A percentile compares a stretch with the other conserved stretches of the same genome.
Conservation (phyloP, 1,284 basidiomycete genomes). For the Ceratobasidium sp. region DNA sequence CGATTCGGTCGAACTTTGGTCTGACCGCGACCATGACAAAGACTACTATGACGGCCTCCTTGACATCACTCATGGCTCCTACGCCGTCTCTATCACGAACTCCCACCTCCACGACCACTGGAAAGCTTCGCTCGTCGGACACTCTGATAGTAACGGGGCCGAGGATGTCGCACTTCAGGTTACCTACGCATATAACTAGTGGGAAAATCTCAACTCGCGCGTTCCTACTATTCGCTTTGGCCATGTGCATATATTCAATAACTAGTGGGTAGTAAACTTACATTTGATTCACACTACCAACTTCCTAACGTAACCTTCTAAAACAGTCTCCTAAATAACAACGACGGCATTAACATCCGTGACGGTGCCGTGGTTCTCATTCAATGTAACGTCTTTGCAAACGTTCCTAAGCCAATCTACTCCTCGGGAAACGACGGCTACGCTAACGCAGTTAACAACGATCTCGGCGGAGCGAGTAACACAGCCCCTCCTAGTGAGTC, state of each 20-base stretch:
- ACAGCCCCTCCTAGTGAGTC: neutral
- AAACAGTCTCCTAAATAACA: slow-evolving; percentile 9
- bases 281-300: neutral
- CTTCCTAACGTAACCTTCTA: neutral
- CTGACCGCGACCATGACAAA: slow-evolving; percentile 43
- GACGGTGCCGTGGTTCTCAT: slow-evolving; percentile 51
- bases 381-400: slow-evolving; percentile 63
- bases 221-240: slow-evolving; percentile 57
- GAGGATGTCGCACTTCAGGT: slow-evolving; percentile 43
- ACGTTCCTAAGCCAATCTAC: slow-evolving; percentile 10
- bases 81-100: slow-evolving; percentile 31
- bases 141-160: slow-evolving; percentile 41
- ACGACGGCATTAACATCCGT: slow-evolving; percentile 1
- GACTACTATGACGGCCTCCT: slow-evolving; percentile 47
- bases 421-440: neutral
- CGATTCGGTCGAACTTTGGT: slow-evolving; percentile 50
- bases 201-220: slow-evolving; percentile 51
- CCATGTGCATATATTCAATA: slow-evolving; percentile 27
- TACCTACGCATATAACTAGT: slow-evolving; percentile 46
- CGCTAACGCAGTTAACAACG: neutral
- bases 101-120: slow-evolving; percentile 45
- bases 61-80: slow-evolving; percentile 45
- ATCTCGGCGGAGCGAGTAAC: slow-evolving; percentile 5
- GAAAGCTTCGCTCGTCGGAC: slow-evolving; percentile 46
- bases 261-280: neutral